phyloP scores from a whole-genome alignment of 257 asterid genomes.

The Penstemon barbatus region DNA sequence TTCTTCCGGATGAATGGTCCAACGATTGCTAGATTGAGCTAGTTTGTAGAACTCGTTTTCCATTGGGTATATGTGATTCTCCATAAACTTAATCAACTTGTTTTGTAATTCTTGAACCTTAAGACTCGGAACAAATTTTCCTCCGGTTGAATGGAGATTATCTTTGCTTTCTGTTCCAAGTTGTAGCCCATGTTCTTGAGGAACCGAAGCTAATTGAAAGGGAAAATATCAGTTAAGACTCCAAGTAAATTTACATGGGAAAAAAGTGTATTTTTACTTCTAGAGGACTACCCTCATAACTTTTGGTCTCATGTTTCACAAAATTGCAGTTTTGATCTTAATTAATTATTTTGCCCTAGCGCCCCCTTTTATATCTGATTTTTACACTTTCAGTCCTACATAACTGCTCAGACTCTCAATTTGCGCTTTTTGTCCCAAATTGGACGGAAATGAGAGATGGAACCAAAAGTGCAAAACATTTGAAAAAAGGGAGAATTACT shows the following conservation, averaged over 20 bases:
- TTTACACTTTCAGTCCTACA: no score
- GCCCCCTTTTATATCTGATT: no score
- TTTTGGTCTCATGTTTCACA: no score
- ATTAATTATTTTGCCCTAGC: no score
- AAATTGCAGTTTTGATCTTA: no score
- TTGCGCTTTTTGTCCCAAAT: no score
- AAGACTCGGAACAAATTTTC: slow-evolving; percentile 67
- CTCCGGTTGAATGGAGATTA: slow-evolving; percentile 40
- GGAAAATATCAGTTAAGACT: not conserved
- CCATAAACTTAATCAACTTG: slow-evolving; percentile 71
- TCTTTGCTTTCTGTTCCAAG: slow-evolving; percentile 36
- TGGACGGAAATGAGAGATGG: no score
- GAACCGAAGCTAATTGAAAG: slow-evolving; percentile 36
- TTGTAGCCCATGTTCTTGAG: slow-evolving; percentile 38
- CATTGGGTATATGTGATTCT: slow-evolving; percentile 78
- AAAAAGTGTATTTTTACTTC: no score
- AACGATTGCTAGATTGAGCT: slow-evolving; percentile 69
- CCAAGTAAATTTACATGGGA: not conserved
- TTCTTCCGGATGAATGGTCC: slow-evolving; percentile 89
- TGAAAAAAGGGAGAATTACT: no score
- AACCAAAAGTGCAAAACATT: no score
- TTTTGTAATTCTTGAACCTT: slow-evolving; percentile 70
- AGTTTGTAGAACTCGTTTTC: slow-evolving; percentile 77
- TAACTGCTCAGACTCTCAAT: no score
- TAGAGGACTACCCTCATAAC: no score